Percentiles rank a stretch among this genome's conserved stretches.
phyloP scores from a whole-genome alignment of 331 rosid genomes.

The Spiraea crenata region DNA sequence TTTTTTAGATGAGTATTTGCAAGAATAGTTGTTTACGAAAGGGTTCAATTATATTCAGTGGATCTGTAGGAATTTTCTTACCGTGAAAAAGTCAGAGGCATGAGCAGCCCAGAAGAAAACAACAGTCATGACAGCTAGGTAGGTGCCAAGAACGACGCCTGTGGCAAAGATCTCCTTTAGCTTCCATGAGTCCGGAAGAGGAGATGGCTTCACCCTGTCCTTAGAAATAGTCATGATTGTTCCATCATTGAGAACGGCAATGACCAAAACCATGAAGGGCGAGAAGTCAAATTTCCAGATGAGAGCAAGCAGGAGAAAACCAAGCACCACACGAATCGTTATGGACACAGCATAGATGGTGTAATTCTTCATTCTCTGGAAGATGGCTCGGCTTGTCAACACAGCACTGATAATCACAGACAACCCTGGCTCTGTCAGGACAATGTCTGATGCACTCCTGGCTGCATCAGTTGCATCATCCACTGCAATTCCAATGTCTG shows the following conservation, averaged over 20 bases:
- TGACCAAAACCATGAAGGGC: slow-evolving; percentile 87
- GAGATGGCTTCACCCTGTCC: slow-evolving; percentile 93
- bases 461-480: slow-evolving; percentile 98
- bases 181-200: slow-evolving; percentile 93
- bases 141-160: slow-evolving; percentile 76
- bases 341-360: slow-evolving; percentile 93
- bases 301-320: slow-evolving; percentile 78
- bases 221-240: slow-evolving; percentile 96
- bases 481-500: slow-evolving; percentile 93
- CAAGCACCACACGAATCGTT: slow-evolving; percentile 79
- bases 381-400: slow-evolving; percentile 87
- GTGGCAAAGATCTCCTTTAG: slow-evolving; percentile 82
- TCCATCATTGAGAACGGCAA: slow-evolving; percentile 89
- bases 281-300: slow-evolving; percentile 94
- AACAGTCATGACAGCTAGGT: slow-evolving; percentile 89
- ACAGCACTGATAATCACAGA: slow-evolving; percentile 89
- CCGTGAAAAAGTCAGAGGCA: slow-evolving; percentile 67
- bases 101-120: slow-evolving; percentile 79
- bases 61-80: slow-evolving; percentile 21
- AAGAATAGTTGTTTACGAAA: neutral
- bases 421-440: slow-evolving; percentile 89
- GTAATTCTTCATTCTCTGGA: slow-evolving; percentile 95
- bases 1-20: slow-evolving; percentile 1
- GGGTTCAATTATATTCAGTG: neutral
- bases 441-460: slow-evolving; percentile 85